These are phyloP conservation scores for Trichosporon asahii DNA, from an alignment of 1,284 basidiomycete genomes.

Conservation along the genomic window DNA sequence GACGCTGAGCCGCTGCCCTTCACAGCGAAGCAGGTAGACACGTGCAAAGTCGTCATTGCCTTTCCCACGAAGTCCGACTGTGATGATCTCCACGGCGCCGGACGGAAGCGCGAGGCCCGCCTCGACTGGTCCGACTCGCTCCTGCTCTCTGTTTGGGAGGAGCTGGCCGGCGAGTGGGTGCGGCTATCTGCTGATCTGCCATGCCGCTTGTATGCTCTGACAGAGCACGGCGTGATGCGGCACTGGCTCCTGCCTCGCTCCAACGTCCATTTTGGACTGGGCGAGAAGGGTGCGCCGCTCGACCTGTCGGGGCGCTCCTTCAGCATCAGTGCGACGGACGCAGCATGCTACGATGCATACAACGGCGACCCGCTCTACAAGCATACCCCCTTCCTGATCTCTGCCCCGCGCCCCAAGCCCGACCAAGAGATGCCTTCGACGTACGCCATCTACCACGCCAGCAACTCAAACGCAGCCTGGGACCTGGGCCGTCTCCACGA, in stretches of 20 bases:
- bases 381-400: conserved; percentile 53
- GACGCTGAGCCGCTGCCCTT: conserved; percentile 29
- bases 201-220: conserved; percentile 48
- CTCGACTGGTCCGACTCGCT: conserved; percentile 38
- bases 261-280: conserved; percentile 50
- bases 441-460: conserved; percentile 51
- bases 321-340: conserved; percentile 46
- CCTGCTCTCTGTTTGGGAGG: conserved; percentile 40
- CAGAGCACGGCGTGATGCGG: conserved; percentile 47
- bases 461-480: conserved; percentile 50
- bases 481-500: conserved; percentile 50
- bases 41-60: conserved; percentile 29
- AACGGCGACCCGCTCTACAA: conserved; percentile 54
- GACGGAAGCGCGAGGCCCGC: conserved; percentile 31
- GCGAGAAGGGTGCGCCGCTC: conserved; percentile 53
- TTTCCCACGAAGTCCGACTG: conserved; percentile 29
- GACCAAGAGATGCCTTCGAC: conserved; percentile 36
- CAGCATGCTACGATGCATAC: conserved; percentile 52
- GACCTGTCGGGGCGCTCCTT: conserved; percentile 48
- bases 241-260: conserved; percentile 39
- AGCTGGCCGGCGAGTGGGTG: conserved; percentile 29
- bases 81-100: conserved; percentile 24
- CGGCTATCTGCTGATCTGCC: conserved; percentile 46
- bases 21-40: conserved; percentile 29
- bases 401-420: conserved; percentile 30